phyloP scores from a whole-genome alignment of 2,329 filamentous ascomycete species.

The Fusarium verrucosum region DNA sequence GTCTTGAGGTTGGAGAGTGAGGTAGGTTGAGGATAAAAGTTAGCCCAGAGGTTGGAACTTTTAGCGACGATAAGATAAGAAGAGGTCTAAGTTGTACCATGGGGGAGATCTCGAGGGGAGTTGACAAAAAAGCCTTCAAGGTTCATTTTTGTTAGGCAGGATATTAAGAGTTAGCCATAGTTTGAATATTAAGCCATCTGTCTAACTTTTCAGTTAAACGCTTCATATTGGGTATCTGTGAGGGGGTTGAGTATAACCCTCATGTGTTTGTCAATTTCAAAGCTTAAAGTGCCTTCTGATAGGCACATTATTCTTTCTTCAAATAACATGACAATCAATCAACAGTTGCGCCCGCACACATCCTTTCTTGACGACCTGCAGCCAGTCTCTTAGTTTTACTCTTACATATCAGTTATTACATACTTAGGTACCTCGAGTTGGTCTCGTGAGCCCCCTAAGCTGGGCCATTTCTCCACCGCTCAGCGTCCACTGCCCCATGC shows the following conservation, averaged over 20 bases:
- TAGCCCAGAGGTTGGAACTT: conserved; percentile 4
- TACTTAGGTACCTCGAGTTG: conserved; percentile 7
- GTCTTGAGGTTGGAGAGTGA: conserved; percentile 13
- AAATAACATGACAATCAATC: conserved; percentile 6
- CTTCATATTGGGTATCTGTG: too few relatives aligned
- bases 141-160: too few relatives aligned
- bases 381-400: background rate
- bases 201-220: too few relatives aligned
- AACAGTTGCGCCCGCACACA: conserved; percentile 13
- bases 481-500: conserved; percentile 23
- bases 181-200: too few relatives aligned
- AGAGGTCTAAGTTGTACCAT: too few relatives aligned
- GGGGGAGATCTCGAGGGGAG: too few relatives aligned
- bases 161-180: too few relatives aligned
- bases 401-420: conserved; percentile 11
- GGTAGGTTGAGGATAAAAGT: conserved; percentile 1
- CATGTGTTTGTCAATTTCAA: too few relatives aligned
- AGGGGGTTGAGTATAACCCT: too few relatives aligned
- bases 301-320: background rate
- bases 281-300: too few relatives aligned
- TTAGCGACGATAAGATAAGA: conserved; percentile 28
- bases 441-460: conserved; percentile 35
- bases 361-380: background rate
- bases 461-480: conserved; percentile 9
- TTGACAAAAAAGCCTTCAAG: too few relatives aligned